These are phyloP conservation scores for Hypomyces perniciosus DNA, from an alignment of 2,329 filamentous ascomycete species.

Conservation along the genomic window DNA sequence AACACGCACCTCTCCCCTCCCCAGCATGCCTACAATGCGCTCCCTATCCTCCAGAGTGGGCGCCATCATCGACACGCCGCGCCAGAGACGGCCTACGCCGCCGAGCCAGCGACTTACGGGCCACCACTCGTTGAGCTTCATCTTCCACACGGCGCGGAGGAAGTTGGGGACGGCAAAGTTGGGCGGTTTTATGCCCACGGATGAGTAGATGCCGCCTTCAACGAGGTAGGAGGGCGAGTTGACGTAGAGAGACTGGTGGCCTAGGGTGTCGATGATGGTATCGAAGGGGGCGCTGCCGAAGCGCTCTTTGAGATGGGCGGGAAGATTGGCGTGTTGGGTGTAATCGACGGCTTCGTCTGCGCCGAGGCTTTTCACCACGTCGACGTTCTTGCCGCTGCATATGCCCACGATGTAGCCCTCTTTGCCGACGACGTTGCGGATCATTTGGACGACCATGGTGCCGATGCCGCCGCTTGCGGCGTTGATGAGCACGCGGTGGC, in stretches of 20 bases:
- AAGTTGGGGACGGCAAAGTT: slow-evolving; percentile 26
- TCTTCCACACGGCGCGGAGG: slow-evolving; percentile 25
- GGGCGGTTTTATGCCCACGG: slow-evolving; percentile 35
- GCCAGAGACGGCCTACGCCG: slow-evolving; percentile 32
- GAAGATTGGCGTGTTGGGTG: slow-evolving; percentile 29
- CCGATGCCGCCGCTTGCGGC: slow-evolving; percentile 48
- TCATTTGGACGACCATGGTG: slow-evolving; percentile 40
- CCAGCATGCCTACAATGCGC: slow-evolving; percentile 28
- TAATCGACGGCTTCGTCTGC: slow-evolving; percentile 47
- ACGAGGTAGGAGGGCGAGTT: slow-evolving; percentile 35
- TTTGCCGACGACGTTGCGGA: slow-evolving; percentile 30
- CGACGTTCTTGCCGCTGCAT: slow-evolving; percentile 41
- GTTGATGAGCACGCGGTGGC: slow-evolving; percentile 41
- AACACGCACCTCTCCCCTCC: slow-evolving; percentile 28
- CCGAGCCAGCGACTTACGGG: slow-evolving; percentile 31
- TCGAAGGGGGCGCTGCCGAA: slow-evolving; percentile 32
- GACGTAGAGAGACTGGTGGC: slow-evolving; percentile 40
- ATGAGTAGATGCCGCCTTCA: slow-evolving; percentile 32
- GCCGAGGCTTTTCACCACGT: slow-evolving; percentile 40
- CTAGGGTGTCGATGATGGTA: slow-evolving; percentile 44
- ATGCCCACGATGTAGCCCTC: slow-evolving; percentile 40
- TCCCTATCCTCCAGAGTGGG: slow-evolving; percentile 28
- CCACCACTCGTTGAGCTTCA: slow-evolving; percentile 35
- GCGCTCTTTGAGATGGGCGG: slow-evolving; percentile 26
- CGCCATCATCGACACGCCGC: slow-evolving; percentile 29